phyloP scores from a whole-genome alignment of 2,329 filamentous ascomycete genomes.

The Phaeoacremonium minimum region DNA sequence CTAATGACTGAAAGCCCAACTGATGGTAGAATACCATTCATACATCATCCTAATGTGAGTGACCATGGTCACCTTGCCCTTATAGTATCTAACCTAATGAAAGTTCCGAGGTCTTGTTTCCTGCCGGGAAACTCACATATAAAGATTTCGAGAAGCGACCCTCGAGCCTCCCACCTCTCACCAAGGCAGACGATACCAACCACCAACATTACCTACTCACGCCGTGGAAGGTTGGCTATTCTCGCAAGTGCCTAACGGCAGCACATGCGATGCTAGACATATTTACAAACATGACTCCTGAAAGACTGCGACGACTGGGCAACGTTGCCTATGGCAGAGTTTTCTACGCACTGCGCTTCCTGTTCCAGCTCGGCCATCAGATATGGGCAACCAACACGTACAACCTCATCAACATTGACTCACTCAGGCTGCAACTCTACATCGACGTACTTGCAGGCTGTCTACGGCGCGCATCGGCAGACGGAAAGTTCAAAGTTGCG shows the following conservation, averaged over 20 bases:
- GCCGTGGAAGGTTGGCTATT: conserved; percentile 7
- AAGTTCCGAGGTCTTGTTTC: conserved; percentile 7
- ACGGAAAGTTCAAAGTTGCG: conserved; percentile 5
- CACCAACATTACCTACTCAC: conserved; percentile 8
- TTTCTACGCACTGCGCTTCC: conserved; percentile 8
- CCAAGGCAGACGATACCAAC: neutral
- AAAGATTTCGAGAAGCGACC: conserved; percentile 5
- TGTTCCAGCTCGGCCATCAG: conserved; percentile 5
- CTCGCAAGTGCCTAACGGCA: conserved; percentile 6
- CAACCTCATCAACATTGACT: conserved; percentile 4
- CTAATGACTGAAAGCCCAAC: conserved; percentile 1
- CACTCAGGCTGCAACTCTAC: conserved; percentile 4
- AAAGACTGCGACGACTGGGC: conserved; percentile 3
- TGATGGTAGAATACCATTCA: conserved; percentile 9
- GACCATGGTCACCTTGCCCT: too few species aligned
- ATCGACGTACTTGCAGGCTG: conserved; percentile 3
- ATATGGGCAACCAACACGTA: conserved; percentile 4
- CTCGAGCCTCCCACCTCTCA: conserved; percentile 3
- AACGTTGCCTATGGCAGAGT: conserved; percentile 4
- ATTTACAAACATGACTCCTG: neutral
- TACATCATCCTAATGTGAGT: conserved; percentile 5
- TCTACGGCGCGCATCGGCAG: conserved; percentile 1
- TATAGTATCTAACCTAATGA: too few species aligned
- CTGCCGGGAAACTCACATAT: conserved; percentile 1
- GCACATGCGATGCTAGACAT: conserved; percentile 7